Percentiles rank a stretch among this genome's conserved stretches.
These are phyloP conservation scores for Phytopythium oedochilum DNA, from an alignment of 352 stramenopile genomes.

Conservation along the genomic window DNA sequence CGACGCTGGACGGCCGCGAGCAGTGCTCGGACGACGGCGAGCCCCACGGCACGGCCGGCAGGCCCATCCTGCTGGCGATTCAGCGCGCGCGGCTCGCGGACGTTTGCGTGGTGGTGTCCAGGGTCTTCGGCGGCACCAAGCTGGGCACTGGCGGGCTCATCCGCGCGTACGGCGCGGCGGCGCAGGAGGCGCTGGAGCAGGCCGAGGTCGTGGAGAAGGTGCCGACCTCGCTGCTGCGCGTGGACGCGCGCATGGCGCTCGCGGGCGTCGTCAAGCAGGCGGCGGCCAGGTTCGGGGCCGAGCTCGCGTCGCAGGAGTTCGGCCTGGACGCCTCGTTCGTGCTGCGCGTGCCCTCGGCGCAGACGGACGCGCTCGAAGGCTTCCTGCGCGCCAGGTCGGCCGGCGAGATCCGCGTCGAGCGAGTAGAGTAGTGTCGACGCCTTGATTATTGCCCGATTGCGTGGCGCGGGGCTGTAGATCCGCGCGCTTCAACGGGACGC, in stretches of 20 bases:
- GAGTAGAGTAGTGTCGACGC: background rate
- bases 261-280: slow-evolving; percentile 44
- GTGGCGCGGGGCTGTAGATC: background rate
- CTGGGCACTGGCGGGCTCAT: slow-evolving; percentile 69
- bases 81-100: slow-evolving; percentile 61
- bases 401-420: slow-evolving; percentile 23
- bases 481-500: background rate
- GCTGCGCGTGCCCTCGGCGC: slow-evolving; percentile 32
- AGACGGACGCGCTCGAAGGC: slow-evolving; percentile 18
- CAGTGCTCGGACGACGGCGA: slow-evolving; percentile 74
- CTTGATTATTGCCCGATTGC: slow-evolving; percentile 3
- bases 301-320: slow-evolving; percentile 36
- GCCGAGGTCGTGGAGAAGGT: slow-evolving; percentile 51
- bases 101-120: slow-evolving; percentile 66
- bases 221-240: slow-evolving; percentile 26
- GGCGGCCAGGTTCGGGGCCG: slow-evolving; percentile 32
- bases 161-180: slow-evolving; percentile 59
- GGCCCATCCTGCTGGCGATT: slow-evolving; percentile 55
- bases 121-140: slow-evolving; percentile 72
- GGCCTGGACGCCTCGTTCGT: slow-evolving; percentile 28
- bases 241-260: slow-evolving; percentile 28
- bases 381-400: slow-evolving; percentile 49
- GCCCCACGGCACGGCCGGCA: slow-evolving; percentile 64
- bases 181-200: slow-evolving; percentile 47
- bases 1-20: slow-evolving; percentile 40